Percentiles rank a stretch among this genome's conserved stretches.
Conservation (phyloP, 2,329 filamentous ascomycete genomes). For the Diaporthe australafricana region DNA sequence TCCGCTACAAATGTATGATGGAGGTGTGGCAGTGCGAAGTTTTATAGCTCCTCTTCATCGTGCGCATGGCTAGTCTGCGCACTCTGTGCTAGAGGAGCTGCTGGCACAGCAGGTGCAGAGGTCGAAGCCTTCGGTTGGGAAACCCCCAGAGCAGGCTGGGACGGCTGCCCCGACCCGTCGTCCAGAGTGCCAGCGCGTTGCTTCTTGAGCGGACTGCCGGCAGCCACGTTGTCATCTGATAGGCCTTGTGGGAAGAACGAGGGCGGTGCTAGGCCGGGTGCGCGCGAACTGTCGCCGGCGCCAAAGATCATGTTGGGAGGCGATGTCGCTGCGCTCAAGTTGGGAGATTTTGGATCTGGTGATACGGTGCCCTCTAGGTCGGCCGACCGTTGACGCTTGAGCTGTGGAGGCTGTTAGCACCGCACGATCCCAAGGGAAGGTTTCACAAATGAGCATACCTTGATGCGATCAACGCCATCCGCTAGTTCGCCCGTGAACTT, state of each 20-base stretch:
- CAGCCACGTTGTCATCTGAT: conserved; percentile 55
- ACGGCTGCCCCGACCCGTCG: conserved; percentile 45
- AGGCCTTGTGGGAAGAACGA: conserved; percentile 55
- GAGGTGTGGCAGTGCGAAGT: not conserved
- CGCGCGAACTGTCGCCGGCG: conserved; percentile 30
- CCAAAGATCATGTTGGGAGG: conserved; percentile 51
- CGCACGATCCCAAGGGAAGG: not conserved
- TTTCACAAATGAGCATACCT: conserved; percentile 59
- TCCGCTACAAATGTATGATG: not conserved
- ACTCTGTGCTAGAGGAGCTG: not conserved
- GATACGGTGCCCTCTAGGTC: conserved; percentile 68
- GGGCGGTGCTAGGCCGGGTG: conserved; percentile 45
- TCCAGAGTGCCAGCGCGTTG: conserved; percentile 73
- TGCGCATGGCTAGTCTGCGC: not conserved
- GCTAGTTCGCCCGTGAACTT: conserved; percentile 79
- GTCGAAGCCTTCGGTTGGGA: conserved; percentile 24
- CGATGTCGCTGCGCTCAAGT: conserved; percentile 54
- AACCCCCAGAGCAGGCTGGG: conserved; percentile 10
- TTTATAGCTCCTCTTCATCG: conserved; percentile 25
- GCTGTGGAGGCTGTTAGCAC: conserved; percentile 60
- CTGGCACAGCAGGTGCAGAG: conserved; percentile 27
- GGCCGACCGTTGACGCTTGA: conserved; percentile 83
- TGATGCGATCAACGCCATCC: conserved; percentile 85
- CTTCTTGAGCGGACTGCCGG: conserved; percentile 82
- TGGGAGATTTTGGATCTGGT: conserved; percentile 58